A percentile compares a stretch with the other conserved stretches of the same genome.
phyloP scores from a whole-genome alignment of 768 basidiomycete species.

The Psilocybe cyanescens region DNA sequence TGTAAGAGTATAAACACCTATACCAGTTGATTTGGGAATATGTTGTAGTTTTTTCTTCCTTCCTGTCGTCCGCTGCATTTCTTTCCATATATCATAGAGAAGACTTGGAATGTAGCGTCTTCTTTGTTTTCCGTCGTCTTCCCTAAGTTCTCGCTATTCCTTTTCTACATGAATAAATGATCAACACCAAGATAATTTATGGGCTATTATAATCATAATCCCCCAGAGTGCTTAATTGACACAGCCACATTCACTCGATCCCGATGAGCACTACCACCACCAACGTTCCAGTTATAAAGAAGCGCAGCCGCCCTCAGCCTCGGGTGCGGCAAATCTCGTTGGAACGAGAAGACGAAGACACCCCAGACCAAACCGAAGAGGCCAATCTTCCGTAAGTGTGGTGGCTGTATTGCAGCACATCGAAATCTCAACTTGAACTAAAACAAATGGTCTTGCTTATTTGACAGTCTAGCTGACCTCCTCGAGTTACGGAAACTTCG shows the following conservation, averaged over 20 bases:
- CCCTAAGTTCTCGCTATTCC: neutral
- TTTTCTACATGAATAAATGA: neutral
- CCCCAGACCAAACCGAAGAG: slow-evolving; percentile 47
- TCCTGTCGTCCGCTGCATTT: neutral
- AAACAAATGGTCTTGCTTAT: neutral
- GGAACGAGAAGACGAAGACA: slow-evolving; percentile 40
- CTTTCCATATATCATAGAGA: neutral
- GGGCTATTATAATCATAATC: neutral
- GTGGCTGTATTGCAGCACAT: neutral
- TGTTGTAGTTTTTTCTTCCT: slow-evolving; percentile 11
- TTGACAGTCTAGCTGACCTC: slow-evolving; percentile 75
- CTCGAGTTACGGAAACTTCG: slow-evolving; percentile 82
- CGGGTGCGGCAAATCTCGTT: slow-evolving; percentile 55
- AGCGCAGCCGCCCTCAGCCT: slow-evolving; percentile 68
- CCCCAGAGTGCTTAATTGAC: neutral
- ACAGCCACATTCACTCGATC: slow-evolving; percentile 15
- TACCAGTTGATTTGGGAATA: slow-evolving; percentile 19
- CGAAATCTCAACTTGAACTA: neutral
- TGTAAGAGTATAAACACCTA: slow-evolving; percentile 15
- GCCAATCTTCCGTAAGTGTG: slow-evolving; percentile 53
- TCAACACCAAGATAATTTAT: slow-evolving; percentile 4
- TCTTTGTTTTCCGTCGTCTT: neutral
- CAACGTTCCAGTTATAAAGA: slow-evolving; percentile 63
- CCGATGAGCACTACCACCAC: neutral
- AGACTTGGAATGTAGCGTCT: neutral